Conservation (phyloP, 176 grass and related monocot genomes). For the Calamus simplicifolius region DNA sequence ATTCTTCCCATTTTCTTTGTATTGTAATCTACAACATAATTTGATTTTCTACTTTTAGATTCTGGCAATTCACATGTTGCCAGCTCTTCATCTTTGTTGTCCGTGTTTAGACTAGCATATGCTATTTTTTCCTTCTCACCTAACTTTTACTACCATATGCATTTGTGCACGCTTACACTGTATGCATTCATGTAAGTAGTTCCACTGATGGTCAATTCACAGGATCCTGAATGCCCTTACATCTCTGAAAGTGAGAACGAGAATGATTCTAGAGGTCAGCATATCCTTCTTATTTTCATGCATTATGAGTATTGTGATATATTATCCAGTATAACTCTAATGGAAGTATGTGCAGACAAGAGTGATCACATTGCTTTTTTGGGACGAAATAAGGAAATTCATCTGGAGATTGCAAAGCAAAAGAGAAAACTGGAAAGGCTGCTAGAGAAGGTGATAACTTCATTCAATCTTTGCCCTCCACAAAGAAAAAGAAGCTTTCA, state of each 20-base stretch:
- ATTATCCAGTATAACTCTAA: neutral
- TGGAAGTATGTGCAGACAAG: constrained; percentile 26
- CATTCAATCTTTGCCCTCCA: neutral
- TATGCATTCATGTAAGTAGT: neutral
- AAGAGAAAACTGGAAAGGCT: constrained; percentile 72
- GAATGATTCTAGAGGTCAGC: constrained; percentile 35
- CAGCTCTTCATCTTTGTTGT: too few species aligned
- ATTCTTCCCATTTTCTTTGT: too few species aligned
- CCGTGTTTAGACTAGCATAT: too few species aligned
- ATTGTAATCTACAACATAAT: too few species aligned
- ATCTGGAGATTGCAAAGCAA: constrained; percentile 37
- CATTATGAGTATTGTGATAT: neutral
- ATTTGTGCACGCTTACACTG: too few species aligned
- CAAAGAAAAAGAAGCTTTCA: too few species aligned
- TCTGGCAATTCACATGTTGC: too few species aligned
- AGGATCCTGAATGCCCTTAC: constrained; percentile 71
- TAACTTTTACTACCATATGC: neutral
- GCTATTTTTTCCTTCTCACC: neutral
- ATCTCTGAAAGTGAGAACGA: constrained; percentile 63
- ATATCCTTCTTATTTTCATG: constrained; percentile 4
- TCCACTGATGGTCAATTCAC: constrained; percentile 17
- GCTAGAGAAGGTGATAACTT: constrained; percentile 47
- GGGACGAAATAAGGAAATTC: constrained; percentile 48
- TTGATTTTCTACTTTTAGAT: too few species aligned
- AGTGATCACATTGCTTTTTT: constrained; percentile 26